Percentiles rank a stretch among this genome's conserved stretches.
These are phyloP conservation scores for Rhizoclosmatium globosum DNA, from an alignment of 192 early-diverging fungal genomes.

Conservation along the genomic window DNA sequence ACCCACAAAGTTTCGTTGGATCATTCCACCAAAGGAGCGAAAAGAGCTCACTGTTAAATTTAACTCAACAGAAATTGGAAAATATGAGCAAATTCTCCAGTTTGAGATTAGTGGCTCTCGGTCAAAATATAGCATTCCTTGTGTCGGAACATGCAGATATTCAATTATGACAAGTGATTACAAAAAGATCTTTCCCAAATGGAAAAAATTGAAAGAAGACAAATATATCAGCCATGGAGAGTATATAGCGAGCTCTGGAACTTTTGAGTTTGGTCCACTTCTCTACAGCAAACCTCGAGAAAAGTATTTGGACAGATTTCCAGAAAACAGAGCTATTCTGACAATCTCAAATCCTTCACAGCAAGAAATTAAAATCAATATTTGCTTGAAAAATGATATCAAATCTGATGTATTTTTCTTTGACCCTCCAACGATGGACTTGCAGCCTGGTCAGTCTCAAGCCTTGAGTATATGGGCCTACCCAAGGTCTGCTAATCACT, in stretches of 20 bases:
- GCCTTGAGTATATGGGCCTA: constrained; percentile 60
- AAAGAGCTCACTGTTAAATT: constrained; percentile 62
- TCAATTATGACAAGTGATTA: constrained; percentile 52
- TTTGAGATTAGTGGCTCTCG: constrained; percentile 61
- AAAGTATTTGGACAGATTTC: constrained; percentile 66
- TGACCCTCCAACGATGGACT: constrained; percentile 59
- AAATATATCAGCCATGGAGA: constrained; percentile 61
- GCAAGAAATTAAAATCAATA: constrained; percentile 56
- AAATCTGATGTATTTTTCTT: constrained; percentile 68
- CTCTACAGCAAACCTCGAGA: constrained; percentile 66
- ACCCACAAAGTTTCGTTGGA: constrained; percentile 54
- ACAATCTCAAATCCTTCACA: constrained; percentile 57
- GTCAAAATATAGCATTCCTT: constrained; percentile 47
- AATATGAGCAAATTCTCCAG: constrained; percentile 53
- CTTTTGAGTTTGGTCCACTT: constrained; percentile 68
- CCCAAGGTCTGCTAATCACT: constrained; percentile 51
- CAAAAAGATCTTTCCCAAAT: constrained; percentile 60
- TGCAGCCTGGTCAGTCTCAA: constrained; percentile 55
- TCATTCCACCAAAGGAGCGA: constrained; percentile 56
- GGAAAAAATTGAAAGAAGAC: constrained; percentile 57
- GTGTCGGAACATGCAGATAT: constrained; percentile 62
- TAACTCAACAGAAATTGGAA: constrained; percentile 57
- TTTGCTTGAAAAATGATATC: constrained; percentile 59
- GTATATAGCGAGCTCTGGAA: constrained; percentile 49
- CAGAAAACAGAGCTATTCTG: constrained; percentile 62